These are phyloP conservation scores for Phlyctochytrium arcticum DNA, from an alignment of 192 early-diverging fungal genomes.

Conservation along the genomic window DNA sequence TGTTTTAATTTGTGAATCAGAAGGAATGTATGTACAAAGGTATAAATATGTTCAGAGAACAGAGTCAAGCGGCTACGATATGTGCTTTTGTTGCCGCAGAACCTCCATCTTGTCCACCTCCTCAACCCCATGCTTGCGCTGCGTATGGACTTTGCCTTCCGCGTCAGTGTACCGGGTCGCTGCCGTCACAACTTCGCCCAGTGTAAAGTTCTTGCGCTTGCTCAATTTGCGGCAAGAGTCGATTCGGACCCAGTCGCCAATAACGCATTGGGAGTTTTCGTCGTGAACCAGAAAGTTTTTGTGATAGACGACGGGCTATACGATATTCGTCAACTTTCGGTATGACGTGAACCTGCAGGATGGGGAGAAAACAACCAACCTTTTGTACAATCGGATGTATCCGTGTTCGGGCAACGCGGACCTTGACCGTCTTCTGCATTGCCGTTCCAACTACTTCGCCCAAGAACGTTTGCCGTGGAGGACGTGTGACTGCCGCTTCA, in stretches of 20 bases:
- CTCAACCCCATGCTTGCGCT: conserved; percentile 12
- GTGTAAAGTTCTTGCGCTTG: conserved; percentile 80
- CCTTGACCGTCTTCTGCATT: conserved; percentile 88
- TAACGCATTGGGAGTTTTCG: conserved; percentile 68
- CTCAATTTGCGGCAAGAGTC: conserved; percentile 84
- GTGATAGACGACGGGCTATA: conserved; percentile 73
- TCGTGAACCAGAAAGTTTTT: conserved; percentile 90
- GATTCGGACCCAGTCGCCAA: conserved; percentile 90
- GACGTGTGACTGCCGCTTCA: not conserved
- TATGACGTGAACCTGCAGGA: too few species aligned
- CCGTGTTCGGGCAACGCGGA: conserved; percentile 69
- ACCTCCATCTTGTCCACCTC: conserved; percentile 7
- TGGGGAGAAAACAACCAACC: conserved; percentile 41
- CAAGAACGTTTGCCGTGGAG: conserved; percentile 30
- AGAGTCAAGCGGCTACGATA: not conserved
- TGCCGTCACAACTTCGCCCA: conserved; percentile 70
- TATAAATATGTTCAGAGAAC: too few species aligned
- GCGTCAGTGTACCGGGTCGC: conserved; percentile 34
- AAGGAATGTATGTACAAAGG: too few species aligned
- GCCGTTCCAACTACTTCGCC: conserved; percentile 85
- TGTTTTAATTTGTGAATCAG: too few species aligned
- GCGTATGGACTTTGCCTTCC: conserved; percentile 41
- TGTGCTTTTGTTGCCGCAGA: not conserved
- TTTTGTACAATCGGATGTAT: conserved; percentile 83
- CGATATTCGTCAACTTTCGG: not conserved